phyloP scores from a whole-genome alignment of 805 yeast species.

The Crinitomyces ghanaensis region DNA sequence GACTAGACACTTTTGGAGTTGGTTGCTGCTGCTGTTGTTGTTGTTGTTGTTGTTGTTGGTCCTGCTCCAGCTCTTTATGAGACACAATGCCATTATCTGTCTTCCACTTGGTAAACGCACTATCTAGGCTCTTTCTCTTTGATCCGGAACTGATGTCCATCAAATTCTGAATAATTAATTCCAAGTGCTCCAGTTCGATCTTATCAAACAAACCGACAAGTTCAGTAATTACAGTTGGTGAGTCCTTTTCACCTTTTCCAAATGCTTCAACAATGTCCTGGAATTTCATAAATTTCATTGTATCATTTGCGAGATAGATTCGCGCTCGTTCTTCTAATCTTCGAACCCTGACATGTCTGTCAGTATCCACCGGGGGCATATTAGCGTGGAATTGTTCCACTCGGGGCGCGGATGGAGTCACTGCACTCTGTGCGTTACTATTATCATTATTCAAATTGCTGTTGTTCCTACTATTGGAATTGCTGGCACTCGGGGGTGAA shows the following conservation, averaged over 20 bases:
- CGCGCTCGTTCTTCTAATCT: constrained; percentile 79
- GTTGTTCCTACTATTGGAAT: no score
- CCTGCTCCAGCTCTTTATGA: constrained; percentile 4
- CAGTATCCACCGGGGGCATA: constrained; percentile 15
- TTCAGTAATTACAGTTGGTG: constrained; percentile 34
- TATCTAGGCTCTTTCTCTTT: constrained; percentile 2
- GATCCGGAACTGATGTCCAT: no score
- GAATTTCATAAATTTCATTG: constrained; percentile 38
- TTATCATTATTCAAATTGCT: no score
- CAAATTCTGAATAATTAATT: constrained; percentile 33
- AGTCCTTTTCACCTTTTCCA: constrained; percentile 35
- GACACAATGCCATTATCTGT: no score
- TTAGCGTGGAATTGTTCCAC: constrained; percentile 10
- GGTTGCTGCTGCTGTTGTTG: no score
- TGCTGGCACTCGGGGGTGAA: no score
- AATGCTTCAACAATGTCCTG: constrained; percentile 37
- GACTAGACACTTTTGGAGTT: no score
- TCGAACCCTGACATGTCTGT: constrained; percentile 38
- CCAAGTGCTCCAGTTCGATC: constrained; percentile 37
- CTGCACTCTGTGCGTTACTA: no score
- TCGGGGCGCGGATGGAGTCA: no score
- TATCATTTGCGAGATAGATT: constrained; percentile 54
- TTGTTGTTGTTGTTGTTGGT: no score
- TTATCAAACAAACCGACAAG: constrained; percentile 40
- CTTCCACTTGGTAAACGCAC: constrained; percentile 8